Percentiles rank a stretch among this genome's conserved stretches.
phyloP scores from a whole-genome alignment of 1,139 yeast species.

The Geotrichum klebahnii region DNA sequence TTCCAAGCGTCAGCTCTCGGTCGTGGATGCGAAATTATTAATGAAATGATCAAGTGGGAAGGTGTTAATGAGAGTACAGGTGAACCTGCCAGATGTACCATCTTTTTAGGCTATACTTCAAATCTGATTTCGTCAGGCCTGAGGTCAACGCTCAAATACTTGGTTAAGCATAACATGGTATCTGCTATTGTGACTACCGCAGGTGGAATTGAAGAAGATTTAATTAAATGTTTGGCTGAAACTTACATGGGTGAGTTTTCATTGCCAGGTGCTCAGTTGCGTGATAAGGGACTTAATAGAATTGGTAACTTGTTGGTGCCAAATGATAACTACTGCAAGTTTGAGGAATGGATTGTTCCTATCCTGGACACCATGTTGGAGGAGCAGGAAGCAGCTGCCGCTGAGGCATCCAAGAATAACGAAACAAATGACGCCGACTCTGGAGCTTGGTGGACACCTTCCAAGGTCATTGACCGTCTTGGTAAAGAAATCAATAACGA shows the following conservation, averaged over 20 bases:
- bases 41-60: conserved; percentile 89
- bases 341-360: conserved; percentile 98
- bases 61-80: conserved; percentile 81
- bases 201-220: conserved; percentile 96
- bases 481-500: conserved; percentile 96
- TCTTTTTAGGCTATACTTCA: conserved; percentile 95
- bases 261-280: conserved; percentile 70
- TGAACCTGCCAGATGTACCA: conserved; percentile 68
- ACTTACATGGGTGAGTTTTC: conserved; percentile 90
- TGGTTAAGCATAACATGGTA: conserved; percentile 91
- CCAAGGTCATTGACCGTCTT: conserved; percentile 81
- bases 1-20: conserved; percentile 89
- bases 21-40: conserved; percentile 83
- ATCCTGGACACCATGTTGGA: conserved; percentile 78
- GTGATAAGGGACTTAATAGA: conserved; percentile 95
- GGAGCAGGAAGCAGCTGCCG: conserved; percentile 74
- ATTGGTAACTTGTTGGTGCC: conserved; percentile 96
- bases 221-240: conserved; percentile 92
- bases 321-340: conserved; percentile 92
- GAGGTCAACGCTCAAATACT: conserved; percentile 80
- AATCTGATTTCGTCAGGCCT: conserved; percentile 91
- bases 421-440: conserved; percentile 59
- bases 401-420: conserved; percentile 39
- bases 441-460: conserved; percentile 78
- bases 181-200: conserved; percentile 93